phyloP scores from a whole-genome alignment of 2,329 filamentous ascomycete genomes.

The Fusarium verticillioides region DNA sequence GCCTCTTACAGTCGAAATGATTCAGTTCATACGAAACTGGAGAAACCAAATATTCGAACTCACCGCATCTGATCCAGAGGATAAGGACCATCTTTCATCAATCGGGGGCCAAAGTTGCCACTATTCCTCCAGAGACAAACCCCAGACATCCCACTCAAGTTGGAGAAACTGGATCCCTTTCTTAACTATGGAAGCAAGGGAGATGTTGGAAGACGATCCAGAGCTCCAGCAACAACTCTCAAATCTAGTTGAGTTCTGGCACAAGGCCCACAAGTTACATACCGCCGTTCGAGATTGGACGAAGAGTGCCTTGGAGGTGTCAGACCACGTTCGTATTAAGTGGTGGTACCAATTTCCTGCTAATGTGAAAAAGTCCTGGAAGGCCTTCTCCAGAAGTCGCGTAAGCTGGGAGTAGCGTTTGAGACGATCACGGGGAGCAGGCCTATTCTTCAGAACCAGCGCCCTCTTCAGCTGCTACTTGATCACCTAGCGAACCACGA shows the following conservation, averaged over 20 bases:
- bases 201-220: fast-evolving
- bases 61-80: fast-evolving
- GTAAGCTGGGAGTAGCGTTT: no score
- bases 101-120: fast-evolving
- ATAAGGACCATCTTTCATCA: fast-evolving
- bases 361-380: no score
- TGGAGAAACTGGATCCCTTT: neutral
- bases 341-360: no score
- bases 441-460: no score
- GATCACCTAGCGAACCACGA: no score
- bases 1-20: neutral
- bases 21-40: fast-evolving
- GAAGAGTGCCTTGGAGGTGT: fast-evolving
- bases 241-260: neutral
- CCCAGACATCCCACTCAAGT: fast-evolving
- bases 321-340: no score
- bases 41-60: fast-evolving
- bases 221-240: neutral
- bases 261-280: fast-evolving
- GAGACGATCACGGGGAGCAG: no score
- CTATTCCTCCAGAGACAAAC: fast-evolving
- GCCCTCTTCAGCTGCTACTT: no score
- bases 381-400: no score
- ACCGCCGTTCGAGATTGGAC: neutral
- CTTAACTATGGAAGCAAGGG: fast-evolving